A percentile compares a stretch with the other conserved stretches of the same genome.
Evolutionary conservation across 2,329 filamentous ascomycete species (phyloP).

Genomic region (Xylaria sp.): DNA sequence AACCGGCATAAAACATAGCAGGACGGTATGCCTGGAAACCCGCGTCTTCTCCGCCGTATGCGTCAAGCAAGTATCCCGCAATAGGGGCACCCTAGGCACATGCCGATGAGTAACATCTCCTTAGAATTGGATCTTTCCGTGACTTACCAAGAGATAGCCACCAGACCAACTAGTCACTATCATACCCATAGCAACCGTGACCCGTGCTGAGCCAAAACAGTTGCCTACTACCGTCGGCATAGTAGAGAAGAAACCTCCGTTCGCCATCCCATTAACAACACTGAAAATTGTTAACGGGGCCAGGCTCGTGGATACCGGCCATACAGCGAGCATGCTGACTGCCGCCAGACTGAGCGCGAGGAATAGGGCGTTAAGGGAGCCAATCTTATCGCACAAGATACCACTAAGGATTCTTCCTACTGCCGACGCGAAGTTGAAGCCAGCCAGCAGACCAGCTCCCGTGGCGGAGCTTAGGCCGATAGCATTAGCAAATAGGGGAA

Average conservation of each 20-base stretch:
- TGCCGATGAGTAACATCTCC: not conserved
- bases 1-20: slow-evolving; percentile 71
- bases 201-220: slow-evolving; percentile 66
- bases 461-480: slow-evolving; percentile 64
- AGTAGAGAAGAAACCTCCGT: slow-evolving; percentile 72
- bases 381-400: slow-evolving; percentile 63
- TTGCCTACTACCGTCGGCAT: slow-evolving; percentile 72
- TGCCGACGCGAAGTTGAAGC: slow-evolving; percentile 70
- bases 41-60: slow-evolving; percentile 56
- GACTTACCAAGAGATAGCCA: slow-evolving; percentile 67
- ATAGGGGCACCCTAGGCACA: slow-evolving; percentile 59
- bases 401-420: slow-evolving; percentile 67
- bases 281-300: slow-evolving; percentile 67
- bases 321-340: slow-evolving; percentile 69
- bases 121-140: not conserved
- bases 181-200: slow-evolving; percentile 70
- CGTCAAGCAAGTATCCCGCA: slow-evolving; percentile 67
- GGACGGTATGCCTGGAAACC: slow-evolving; percentile 66
- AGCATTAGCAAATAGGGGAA: slow-evolving; percentile 62
- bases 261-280: slow-evolving; percentile 68
- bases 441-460: slow-evolving; percentile 68
- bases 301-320: slow-evolving; percentile 67
- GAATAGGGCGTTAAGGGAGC: slow-evolving; percentile 66
- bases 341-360: slow-evolving; percentile 63
- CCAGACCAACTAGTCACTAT: slow-evolving; percentile 69